Percentiles rank a stretch among this genome's conserved stretches.
Evolutionary conservation across 805 yeast genomes (phyloP).

Genomic region (Starmerella geochares): DNA sequence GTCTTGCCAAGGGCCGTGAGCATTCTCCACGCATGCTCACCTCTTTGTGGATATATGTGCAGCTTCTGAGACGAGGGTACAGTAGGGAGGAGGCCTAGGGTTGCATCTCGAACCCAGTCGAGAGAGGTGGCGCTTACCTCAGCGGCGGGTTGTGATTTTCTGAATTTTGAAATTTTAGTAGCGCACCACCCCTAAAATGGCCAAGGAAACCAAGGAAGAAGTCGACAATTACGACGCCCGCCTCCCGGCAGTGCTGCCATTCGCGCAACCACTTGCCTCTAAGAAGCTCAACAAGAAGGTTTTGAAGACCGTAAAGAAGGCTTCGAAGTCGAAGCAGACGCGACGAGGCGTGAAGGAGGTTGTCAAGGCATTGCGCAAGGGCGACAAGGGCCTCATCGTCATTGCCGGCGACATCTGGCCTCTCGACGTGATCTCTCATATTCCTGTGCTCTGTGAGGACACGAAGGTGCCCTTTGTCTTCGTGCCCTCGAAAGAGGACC

Average conservation of each 20-base stretch:
- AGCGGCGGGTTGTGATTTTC: neutral
- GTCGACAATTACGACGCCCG: conserved; percentile 76
- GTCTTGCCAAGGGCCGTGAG: conserved; percentile 19
- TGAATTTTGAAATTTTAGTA: neutral
- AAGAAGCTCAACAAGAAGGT: conserved; percentile 93
- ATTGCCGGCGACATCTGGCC: conserved; percentile 99
- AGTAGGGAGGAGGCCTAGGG: conserved; percentile 2
- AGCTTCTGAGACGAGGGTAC: too few species aligned
- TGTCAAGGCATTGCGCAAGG: conserved; percentile 93
- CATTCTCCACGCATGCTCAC: conserved; percentile 3
- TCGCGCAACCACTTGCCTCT: conserved; percentile 90
- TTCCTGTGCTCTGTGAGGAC: conserved; percentile 97
- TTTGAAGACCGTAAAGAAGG: conserved; percentile 90
- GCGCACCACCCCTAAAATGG: conserved; percentile 9
- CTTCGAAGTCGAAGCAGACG: conserved; percentile 95
- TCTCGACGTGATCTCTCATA: conserved; percentile 89
- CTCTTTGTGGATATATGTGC: neutral
- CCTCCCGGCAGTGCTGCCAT: conserved; percentile 79
- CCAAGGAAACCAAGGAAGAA: conserved; percentile 23
- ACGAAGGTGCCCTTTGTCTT: conserved; percentile 80
- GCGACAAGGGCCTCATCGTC: conserved; percentile 91
- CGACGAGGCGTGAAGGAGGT: conserved; percentile 99
- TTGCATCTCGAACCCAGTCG: too few species aligned
- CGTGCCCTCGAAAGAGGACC: conserved; percentile 94
- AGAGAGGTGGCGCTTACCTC: too few species aligned